Percentiles rank a stretch among this genome's conserved stretches.
These are phyloP conservation scores for Chalara sp. DNA, from an alignment of 2,329 filamentous ascomycete genomes.

Conservation along the genomic window DNA sequence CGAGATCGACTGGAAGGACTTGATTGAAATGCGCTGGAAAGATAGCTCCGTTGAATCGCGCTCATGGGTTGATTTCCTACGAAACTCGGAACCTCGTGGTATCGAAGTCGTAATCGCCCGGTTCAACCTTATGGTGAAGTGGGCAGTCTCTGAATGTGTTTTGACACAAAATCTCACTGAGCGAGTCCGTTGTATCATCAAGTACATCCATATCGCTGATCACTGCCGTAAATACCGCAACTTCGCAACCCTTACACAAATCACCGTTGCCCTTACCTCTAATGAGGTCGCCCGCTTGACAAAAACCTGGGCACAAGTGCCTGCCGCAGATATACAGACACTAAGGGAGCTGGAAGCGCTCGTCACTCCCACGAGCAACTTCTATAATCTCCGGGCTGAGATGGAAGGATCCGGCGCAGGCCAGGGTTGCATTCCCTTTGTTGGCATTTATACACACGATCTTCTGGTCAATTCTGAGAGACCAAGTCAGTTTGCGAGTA, in stretches of 20 bases:
- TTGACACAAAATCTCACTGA: slow-evolving; percentile 67
- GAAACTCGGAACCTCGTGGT: slow-evolving; percentile 63
- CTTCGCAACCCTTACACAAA: slow-evolving; percentile 77
- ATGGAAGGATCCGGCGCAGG: slow-evolving; percentile 65
- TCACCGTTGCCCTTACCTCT: slow-evolving; percentile 69
- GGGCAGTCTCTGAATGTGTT: slow-evolving; percentile 74
- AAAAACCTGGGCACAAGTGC: slow-evolving; percentile 66
- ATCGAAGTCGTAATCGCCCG: slow-evolving; percentile 80
- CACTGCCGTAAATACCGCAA: slow-evolving; percentile 73
- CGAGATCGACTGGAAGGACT: slow-evolving; percentile 82
- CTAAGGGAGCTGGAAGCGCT: slow-evolving; percentile 64
- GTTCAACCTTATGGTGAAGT: slow-evolving; percentile 85
- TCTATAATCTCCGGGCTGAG: slow-evolving; percentile 67
- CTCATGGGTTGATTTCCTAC: slow-evolving; percentile 78
- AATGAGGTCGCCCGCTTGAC: slow-evolving; percentile 63
- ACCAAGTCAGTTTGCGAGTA: slow-evolving; percentile 65
- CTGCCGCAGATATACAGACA: slow-evolving; percentile 55
- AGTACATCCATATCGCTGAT: slow-evolving; percentile 73
- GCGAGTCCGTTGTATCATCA: slow-evolving; percentile 69
- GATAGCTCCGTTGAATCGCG: slow-evolving; percentile 58
- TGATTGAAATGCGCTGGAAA: slow-evolving; percentile 80
- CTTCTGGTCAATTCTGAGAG: slow-evolving; percentile 76
- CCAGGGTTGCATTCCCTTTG: slow-evolving; percentile 74
- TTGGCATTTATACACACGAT: slow-evolving; percentile 78
- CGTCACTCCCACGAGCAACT: slow-evolving; percentile 72